Evolutionary conservation across 2,329 filamentous ascomycete genomes (phyloP), one percentile per base, ranked within the genome.

Genomic region (Colletotrichum acutatum): DNA sequence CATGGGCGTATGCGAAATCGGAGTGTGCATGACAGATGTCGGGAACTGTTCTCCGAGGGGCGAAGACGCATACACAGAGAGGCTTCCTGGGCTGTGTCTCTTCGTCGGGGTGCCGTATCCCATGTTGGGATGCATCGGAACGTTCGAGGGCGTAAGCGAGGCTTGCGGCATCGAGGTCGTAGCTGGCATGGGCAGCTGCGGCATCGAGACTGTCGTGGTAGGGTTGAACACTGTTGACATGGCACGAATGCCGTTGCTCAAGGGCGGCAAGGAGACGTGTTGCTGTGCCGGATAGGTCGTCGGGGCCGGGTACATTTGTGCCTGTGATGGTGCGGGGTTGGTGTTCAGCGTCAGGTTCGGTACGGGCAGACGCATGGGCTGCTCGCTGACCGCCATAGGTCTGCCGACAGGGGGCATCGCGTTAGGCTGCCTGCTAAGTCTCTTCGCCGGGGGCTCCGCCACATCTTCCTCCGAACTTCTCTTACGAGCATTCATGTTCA

Each of bases 211-310:
- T n/a, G 77, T 59, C 2, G 81, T 54, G 46, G 30, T 32, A 14
- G 80, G 75, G 60, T 91, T 88, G 80, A 94, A 98, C 1, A 95
- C 92, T 22, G 93, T 90, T 7, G 93, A 89, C 92, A 97, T 95
- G 9, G 94, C 90, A 61, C 93, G 90, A 46, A 88, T 83, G n/a
- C 87, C 86, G 14, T 88, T 84, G 16, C 88, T 88, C 19, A 94
- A 81, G 2, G 92, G 89, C 16, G 92, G 91, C 11, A 94, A 84
- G 26, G 92, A 91, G 26, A 91, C 84, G 6, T 82, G 78, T 24
- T 81, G 86, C 54, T 86, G 84, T 3, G 83, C 78, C 58, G 83
- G 79, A 74, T 85, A 88, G 53, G 83, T 81, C 9, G 83, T 80
- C 52, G 83, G 76, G 22, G 79, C 71, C 11, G 83, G 78, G 69